A percentile compares a stretch with the other conserved stretches of the same genome.
These are phyloP conservation scores for Gossypium raimondii DNA, from an alignment of 345 rosid species.

Conservation along the genomic window DNA sequence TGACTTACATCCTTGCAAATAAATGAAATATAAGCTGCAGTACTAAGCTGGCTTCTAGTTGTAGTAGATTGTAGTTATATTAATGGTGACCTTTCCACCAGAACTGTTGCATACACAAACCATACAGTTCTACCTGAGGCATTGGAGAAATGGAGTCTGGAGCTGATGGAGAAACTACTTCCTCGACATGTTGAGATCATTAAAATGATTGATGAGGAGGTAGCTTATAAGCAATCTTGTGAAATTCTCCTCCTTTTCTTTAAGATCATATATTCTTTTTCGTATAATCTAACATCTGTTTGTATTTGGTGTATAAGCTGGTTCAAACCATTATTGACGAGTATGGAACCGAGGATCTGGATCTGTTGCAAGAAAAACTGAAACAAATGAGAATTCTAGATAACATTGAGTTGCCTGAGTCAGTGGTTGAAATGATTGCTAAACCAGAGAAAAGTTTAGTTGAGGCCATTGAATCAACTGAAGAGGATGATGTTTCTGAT, in stretches of 20 bases:
- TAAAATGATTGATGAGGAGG: slow-evolving; percentile 76
- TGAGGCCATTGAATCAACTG: slow-evolving; percentile 16
- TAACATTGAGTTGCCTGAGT: slow-evolving; percentile 58
- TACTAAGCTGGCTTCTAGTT: not conserved
- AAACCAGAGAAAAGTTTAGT: slow-evolving; percentile 35
- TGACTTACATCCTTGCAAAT: not conserved
- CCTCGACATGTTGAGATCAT: slow-evolving; percentile 79
- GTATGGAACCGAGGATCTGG: slow-evolving; percentile 53
- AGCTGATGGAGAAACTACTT: slow-evolving; percentile 63
- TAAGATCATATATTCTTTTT: not conserved
- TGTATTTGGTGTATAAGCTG: slow-evolving; percentile 38
- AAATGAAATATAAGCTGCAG: not conserved
- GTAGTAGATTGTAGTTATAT: not conserved
- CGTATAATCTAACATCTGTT: not conserved
- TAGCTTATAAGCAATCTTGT: slow-evolving; percentile 15
- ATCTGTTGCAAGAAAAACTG: slow-evolving; percentile 46
- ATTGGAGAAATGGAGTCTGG: slow-evolving; percentile 79
- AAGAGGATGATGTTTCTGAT: slow-evolving; percentile 27
- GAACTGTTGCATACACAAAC: slow-evolving; percentile 84
- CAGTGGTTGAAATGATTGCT: slow-evolving; percentile 52
- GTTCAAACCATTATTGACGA: slow-evolving; percentile 47
- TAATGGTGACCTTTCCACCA: slow-evolving; percentile 20
- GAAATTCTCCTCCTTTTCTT: not conserved
- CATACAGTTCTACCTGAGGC: slow-evolving; percentile 84
- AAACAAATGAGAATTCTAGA: slow-evolving; percentile 73